Base-by-base conservation (phyloP, 306 rosid genomes). In the Pyrus bretschneideri region DNA sequence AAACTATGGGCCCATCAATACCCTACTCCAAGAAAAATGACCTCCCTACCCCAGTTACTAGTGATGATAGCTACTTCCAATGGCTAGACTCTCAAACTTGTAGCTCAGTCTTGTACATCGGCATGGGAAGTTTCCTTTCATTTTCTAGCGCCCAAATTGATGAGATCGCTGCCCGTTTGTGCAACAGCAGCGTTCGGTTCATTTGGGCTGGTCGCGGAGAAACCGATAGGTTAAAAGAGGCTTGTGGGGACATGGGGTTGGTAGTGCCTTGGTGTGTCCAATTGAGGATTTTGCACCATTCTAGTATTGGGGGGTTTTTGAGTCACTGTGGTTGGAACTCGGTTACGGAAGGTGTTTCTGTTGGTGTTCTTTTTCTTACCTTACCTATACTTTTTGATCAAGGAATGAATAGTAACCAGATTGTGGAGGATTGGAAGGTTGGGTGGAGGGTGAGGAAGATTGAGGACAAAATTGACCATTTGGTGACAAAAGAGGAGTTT, bases 261-360 rank as follows among this genome's bases (percentile, higher is more conserved):
- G 82, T 79, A 0, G 83, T 85, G 57, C 52, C 82, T 0, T 85
- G 86, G 91, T 85, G 89, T 77, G 86, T 79, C 46, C 88, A 88
- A 57, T 42, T 88, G 81, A 85, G 74, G 81, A 88, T 84, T 31
- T 27, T 88, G 83, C 78, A 74, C 33, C 90, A 88, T 71, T 46
- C 79, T 55, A 59, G 83, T 11, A 4, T 82, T 0, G 90, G 84
- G 3, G 88, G 87, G 1, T 82, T 81, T 77, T 61, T 65, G 84
- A 75, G 84, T 6, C 88, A 82, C 11, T 71, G 88, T 46, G 88
- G 91, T 15, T 86, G 89, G 88, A 85, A 83, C 58, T 87, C 89
- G 0, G 65, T 70, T 46, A 18, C 55, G 12, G 91, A 87, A 76
- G 84, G 77, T 70, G 64, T 70, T 33, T 82, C 42, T 52, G 76